Evolutionary conservation across 2,329 filamentous ascomycete genomes (phyloP).

Genomic region (Pezicula carpinea): DNA sequence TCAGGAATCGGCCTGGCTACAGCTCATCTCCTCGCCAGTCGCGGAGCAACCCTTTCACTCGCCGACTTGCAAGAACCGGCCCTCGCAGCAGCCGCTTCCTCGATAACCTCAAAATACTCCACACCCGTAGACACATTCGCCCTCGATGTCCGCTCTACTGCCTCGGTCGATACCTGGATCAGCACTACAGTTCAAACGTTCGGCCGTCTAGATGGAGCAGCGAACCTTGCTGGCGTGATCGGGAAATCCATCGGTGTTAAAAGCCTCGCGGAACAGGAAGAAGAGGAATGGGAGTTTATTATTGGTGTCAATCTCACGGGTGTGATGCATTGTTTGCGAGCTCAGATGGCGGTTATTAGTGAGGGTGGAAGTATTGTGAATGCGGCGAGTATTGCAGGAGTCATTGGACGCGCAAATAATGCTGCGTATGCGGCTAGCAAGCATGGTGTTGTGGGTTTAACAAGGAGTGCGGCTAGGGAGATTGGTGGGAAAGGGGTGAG

Average conservation of each 20-base stretch:
- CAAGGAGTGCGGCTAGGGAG: slow-evolving; percentile 27
- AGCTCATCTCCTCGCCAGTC: slow-evolving; percentile 39
- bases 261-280: slow-evolving; percentile 24
- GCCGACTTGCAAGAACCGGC: slow-evolving; percentile 11
- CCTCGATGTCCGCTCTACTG: slow-evolving; percentile 23
- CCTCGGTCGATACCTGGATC: slow-evolving; percentile 30
- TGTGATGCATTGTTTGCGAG: slow-evolving; percentile 45
- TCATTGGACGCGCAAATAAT: slow-evolving; percentile 27
- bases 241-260: not conserved
- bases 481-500: slow-evolving; percentile 9
- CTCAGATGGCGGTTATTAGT: slow-evolving; percentile 39
- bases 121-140: slow-evolving; percentile 22
- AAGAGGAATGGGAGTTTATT: slow-evolving; percentile 38
- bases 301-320: slow-evolving; percentile 42
- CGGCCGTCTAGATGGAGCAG: slow-evolving; percentile 32
- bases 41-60: slow-evolving; percentile 11
- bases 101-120: slow-evolving; percentile 16
- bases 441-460: slow-evolving; percentile 29
- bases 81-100: slow-evolving; percentile 24
- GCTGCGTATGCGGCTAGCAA: slow-evolving; percentile 27
- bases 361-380: slow-evolving; percentile 55
- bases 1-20: slow-evolving; percentile 72
- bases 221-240: slow-evolving; percentile 32
- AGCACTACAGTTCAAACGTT: slow-evolving; percentile 26
- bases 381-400: slow-evolving; percentile 36